Evolutionary conservation across 306 rosid genomes (phyloP).

Genomic region (Potentilla sterilis): DNA sequence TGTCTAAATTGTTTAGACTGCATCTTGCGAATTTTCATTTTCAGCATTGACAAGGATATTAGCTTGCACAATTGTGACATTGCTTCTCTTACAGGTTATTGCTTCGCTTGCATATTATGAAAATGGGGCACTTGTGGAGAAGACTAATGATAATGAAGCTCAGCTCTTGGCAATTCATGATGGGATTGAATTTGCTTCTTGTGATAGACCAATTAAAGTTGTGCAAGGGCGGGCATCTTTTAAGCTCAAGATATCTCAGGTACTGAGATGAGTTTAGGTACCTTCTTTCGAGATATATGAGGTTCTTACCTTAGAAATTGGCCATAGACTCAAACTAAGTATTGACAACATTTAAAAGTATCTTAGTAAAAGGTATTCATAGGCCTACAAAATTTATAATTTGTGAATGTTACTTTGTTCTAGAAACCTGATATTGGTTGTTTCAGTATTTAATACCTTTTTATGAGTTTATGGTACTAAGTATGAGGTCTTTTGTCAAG

Average conservation of each 20-base stretch:
- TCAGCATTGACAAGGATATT: slow-evolving; percentile 10
- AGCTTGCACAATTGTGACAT: slow-evolving; percentile 17
- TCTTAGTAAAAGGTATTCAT: not conserved
- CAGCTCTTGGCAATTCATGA: slow-evolving; percentile 79
- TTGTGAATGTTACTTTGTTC: not conserved
- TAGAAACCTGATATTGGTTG: not conserved
- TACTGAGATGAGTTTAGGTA: slow-evolving; percentile 26
- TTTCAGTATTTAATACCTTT: not conserved
- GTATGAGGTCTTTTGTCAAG: not conserved
- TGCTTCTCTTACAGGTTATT: slow-evolving; percentile 56
- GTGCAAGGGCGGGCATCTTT: slow-evolving; percentile 86
- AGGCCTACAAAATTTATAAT: not conserved
- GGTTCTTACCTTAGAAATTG: not conserved
- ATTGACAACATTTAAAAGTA: not conserved
- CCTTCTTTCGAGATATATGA: slow-evolving; percentile 11
- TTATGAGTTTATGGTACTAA: not conserved
- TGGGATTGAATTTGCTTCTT: slow-evolving; percentile 71
- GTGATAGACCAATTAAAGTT: slow-evolving; percentile 65
- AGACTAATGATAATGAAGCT: slow-evolving; percentile 73
- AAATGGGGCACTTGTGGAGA: slow-evolving; percentile 68
- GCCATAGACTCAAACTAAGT: not conserved
- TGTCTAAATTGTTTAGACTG: slow-evolving; percentile 20
- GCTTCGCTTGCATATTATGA: slow-evolving; percentile 82
- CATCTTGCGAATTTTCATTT: slow-evolving; percentile 19
- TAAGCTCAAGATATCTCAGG: slow-evolving; percentile 97